Base-by-base conservation (phyloP, 2,329 filamentous ascomycete species). In the Cryphonectria japonica region DNA sequence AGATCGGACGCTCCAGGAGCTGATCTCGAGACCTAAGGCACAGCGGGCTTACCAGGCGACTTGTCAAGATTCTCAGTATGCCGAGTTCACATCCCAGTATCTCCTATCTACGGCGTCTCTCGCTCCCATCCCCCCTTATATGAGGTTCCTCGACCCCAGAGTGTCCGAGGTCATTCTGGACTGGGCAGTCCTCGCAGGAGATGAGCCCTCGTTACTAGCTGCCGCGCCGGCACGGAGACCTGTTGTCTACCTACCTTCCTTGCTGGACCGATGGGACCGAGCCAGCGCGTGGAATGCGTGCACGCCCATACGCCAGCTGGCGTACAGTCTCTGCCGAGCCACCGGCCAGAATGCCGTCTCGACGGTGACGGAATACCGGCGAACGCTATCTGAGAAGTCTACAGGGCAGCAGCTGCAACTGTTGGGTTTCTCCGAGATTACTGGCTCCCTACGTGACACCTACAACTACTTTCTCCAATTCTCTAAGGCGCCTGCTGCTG, bases 261-360 rank as follows among this genome's bases (percentile, higher is more conserved):
- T 85, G 26, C 75, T 84, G 13, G 83, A 84, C 71, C 79, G 78
- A 52, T 80, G 80, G 50, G 71, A 77, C 0, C 78, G 76, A 14
- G 79, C 77, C 63, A 84, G 80, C 69, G 78, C 80, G 0, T 85
- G 83, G 83, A 77, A 79, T 29, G 72, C 76, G 39, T 84, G 82
- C 71, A 78, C 76, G 5, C 64, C 73, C 0, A 71, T 81, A 32
- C 79, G 83, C 16, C 74, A 79, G 32, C 73, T 82, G 19, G 81
- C 81, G 7, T 84, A 83, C 67, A 76, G 78, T 11, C 67, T 82
- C 22, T 69, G 67, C n/a, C 50, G 59, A 41, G 37, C 19, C 11
- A 29, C 19, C 14, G 11, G 50, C 1, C 19, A 54, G 14, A 43
- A 19, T 19, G 5, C 16, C 7, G 11, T 50, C 3, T 65, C 66